Evolutionary conservation across 108 stramenopile genomes (phyloP), one percentile per base, ranked within the genome.

Genomic region (Cyclotella choctawhatcheeana): DNA sequence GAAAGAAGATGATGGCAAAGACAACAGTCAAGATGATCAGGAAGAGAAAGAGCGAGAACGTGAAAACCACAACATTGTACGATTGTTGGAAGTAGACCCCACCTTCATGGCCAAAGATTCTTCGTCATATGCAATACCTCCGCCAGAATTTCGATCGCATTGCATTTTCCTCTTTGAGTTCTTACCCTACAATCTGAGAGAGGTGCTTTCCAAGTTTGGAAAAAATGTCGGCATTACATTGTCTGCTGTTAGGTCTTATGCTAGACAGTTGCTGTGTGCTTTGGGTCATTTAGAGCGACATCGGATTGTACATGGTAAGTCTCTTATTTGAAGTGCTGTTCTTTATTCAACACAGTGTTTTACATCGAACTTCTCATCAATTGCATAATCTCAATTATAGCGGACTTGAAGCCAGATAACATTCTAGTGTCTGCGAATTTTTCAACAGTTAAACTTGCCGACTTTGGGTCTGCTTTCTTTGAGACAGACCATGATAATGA

Each of bases 371-470:
- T 68, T 55, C 40, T 37, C 56, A 16, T 32, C 12, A 21, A 26
- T n/a, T n/a, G n/a, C n/a, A n/a, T n/a, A n/a, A n/a, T n/a, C n/a
- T n/a, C 1, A 33, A 40, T 53, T 47, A 16, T 35, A 73, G 94
- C 97, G 8, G 99, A 99, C 82, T 63, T 99, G 31, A 99, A 99
- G 69, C 97, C 97, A 12, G 98, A 99, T 82, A 99, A 99, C 71
- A 99, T 99, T 33, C 76, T 99, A 0, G 97, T 98, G 26, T 86
- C 73, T 37, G 90, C 77, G 35, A 94, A 97, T 66, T 94, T 96
- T 68, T 77, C 82, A 3, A 81, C 70, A 3, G 82, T 97, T 18
- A 93, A 97, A 63, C 58, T 99, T 6, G 93, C 92, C 22, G 99
- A 99, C 79, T 97, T 99, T 71, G 98, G 96, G 2, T 79, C 77